Percentiles rank a stretch among this genome's conserved stretches.
Conservation (phyloP, 2,329 filamentous ascomycete genomes). For the Aspergillus texensis region DNA sequence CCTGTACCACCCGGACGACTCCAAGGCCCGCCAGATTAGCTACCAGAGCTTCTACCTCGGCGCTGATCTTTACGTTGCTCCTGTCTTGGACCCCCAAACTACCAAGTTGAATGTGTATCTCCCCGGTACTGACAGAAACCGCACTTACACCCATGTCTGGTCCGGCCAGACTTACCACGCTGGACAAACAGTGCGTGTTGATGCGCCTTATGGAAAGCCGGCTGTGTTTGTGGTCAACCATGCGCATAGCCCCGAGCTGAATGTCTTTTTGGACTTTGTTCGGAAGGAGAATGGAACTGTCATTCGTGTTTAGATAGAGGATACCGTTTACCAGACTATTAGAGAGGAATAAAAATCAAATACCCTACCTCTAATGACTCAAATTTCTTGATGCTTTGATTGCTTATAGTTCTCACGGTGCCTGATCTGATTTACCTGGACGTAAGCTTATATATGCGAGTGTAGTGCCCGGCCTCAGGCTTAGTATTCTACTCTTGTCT, state of each 20-base stretch:
- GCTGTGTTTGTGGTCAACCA: not conserved
- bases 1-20: not conserved
- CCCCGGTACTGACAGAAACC: not conserved
- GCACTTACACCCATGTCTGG: not conserved
- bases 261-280: not conserved
- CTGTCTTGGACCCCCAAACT: not conserved
- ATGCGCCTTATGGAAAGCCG: not conserved
- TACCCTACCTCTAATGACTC: not conserved
- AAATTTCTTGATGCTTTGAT: not conserved
- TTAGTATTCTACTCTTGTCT: not conserved
- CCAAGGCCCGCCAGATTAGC: not conserved
- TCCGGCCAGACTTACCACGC: not conserved
- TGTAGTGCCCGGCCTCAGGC: not conserved
- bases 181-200: not conserved
- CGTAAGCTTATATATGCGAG: not conserved
- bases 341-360: not conserved
- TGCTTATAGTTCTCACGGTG: not conserved
- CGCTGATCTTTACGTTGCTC: not conserved
- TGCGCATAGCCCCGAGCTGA: not conserved
- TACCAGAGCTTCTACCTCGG: not conserved
- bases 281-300: not conserved
- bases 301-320: not conserved
- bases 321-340: not conserved
- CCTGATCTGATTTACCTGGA: too few species aligned
- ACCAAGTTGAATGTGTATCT: not conserved